These are phyloP conservation scores for Talaromyces marneffei DNA, from an alignment of 2,329 filamentous ascomycete species.

Conservation along the genomic window DNA sequence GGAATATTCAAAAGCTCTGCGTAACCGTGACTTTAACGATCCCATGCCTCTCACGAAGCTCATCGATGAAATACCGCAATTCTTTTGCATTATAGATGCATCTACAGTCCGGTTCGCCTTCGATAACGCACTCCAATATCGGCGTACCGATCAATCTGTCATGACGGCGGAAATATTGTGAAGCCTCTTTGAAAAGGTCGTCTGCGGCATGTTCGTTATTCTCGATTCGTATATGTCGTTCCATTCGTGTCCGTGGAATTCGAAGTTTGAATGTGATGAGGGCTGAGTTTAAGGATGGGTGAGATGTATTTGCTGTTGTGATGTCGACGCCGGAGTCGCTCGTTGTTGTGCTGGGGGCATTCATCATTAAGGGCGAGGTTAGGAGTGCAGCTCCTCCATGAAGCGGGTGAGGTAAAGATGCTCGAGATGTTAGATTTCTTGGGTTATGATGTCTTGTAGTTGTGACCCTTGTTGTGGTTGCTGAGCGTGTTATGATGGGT, in stretches of 20 bases:
- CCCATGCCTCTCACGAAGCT: conserved; percentile 6
- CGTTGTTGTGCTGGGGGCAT: neutral
- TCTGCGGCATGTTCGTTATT: conserved; percentile 4
- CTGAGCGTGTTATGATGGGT: neutral
- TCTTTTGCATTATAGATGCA: conserved; percentile 14
- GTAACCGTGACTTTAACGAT: conserved; percentile 9
- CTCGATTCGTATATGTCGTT: conserved; percentile 6
- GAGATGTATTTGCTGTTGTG: neutral
- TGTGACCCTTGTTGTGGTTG: neutral
- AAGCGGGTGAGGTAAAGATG: neutral
- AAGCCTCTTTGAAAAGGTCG: conserved; percentile 6
- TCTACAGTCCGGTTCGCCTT: conserved; percentile 8
- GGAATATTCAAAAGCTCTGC: conserved; percentile 2
- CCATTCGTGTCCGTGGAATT: conserved; percentile 7
- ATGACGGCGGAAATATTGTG: conserved; percentile 10
- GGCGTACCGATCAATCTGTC: conserved; percentile 1
- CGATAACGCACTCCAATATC: conserved; percentile 8
- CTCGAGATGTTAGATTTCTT: neutral
- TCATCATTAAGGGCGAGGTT: neutral
- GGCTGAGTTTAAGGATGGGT: neutral
- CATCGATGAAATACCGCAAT: conserved; percentile 7
- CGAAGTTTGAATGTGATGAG: conserved; percentile 7
- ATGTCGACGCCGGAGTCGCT: conserved; percentile 9
- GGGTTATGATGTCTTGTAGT: neutral
- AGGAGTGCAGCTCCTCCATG: neutral